phyloP scores from a whole-genome alignment of 2,329 filamentous ascomycete species.

The Trichoderma brevicompactum region DNA sequence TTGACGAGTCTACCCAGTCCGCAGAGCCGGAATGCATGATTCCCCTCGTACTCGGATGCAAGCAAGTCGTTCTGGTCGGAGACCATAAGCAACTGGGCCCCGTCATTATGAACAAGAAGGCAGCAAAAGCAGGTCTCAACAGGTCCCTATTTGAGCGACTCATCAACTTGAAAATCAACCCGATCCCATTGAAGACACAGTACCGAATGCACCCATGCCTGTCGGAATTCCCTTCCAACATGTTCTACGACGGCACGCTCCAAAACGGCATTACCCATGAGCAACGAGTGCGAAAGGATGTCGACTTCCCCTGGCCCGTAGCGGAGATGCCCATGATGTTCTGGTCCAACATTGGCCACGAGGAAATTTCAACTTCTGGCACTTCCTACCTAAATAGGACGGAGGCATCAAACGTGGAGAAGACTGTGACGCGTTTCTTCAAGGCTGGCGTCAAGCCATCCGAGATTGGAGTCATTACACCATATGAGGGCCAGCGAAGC shows the following conservation, averaged over 20 bases:
- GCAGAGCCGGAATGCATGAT: conserved; percentile 99
- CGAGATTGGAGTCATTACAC: conserved; percentile 97
- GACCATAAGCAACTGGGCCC: conserved; percentile 98
- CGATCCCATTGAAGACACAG: conserved; percentile 93
- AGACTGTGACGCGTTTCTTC: conserved; percentile 98
- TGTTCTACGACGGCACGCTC: conserved; percentile 98
- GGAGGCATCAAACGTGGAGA: conserved; percentile 96
- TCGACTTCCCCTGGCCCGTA: conserved; percentile 98
- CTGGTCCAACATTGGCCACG: conserved; percentile 96
- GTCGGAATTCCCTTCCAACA: conserved; percentile 97
- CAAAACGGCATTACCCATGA: conserved; percentile 95
- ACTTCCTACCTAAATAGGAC: conserved; percentile 98
- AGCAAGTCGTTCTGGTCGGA: conserved; percentile 97
- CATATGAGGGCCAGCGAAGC: conserved; percentile 96
- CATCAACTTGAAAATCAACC: conserved; percentile 85
- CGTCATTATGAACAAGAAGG: conserved; percentile 99
- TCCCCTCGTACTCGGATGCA: conserved; percentile 92
- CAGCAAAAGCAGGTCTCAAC: conserved; percentile 94
- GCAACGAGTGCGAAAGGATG: conserved; percentile 85
- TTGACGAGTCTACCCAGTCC: conserved; percentile 97
- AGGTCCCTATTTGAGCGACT: conserved; percentile 98
- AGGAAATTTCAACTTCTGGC: conserved; percentile 96
- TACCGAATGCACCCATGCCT: conserved; percentile 99
- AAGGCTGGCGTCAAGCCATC: conserved; percentile 94
- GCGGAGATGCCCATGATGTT: conserved; percentile 99